Conservation (phyloP, 345 rosid species). For the Salix suchowensis region DNA sequence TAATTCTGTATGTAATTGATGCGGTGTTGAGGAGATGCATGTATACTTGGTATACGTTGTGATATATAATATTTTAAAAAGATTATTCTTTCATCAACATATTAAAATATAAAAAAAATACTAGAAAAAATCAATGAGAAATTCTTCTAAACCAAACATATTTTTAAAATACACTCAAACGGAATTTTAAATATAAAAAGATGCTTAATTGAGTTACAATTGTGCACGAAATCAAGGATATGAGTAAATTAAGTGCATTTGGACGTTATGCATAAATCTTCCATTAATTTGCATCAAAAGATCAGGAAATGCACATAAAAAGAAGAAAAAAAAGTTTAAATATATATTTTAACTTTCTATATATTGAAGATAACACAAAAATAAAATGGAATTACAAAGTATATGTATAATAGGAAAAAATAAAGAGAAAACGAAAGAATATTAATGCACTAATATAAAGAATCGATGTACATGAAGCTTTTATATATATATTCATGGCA, state of each 20-base stretch:
- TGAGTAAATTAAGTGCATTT: neutral
- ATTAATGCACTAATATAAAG: constrained; percentile 14
- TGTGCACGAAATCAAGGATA: neutral
- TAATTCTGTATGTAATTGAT: neutral
- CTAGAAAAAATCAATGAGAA: no score
- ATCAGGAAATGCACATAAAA: neutral
- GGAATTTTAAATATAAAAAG: no score
- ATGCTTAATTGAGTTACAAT: no score
- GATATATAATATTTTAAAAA: no score
- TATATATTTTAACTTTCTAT: no score
- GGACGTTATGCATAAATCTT: neutral
- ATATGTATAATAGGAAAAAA: neutral
- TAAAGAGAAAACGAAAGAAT: neutral
- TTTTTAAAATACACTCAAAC: no score
- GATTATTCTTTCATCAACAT: no score
- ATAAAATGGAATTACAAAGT: neutral
- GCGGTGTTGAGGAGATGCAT: neutral
- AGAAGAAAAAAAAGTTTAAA: no score
- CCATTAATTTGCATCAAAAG: neutral
- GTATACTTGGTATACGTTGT: no score
- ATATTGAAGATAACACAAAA: no score
- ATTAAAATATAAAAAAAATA: no score
- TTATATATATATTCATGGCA: constrained; percentile 10
- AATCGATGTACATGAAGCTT: constrained; percentile 9
- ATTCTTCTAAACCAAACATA: no score